Conservation (phyloP, 2,329 filamentous ascomycete genomes). For the Penicillium sp. region DNA sequence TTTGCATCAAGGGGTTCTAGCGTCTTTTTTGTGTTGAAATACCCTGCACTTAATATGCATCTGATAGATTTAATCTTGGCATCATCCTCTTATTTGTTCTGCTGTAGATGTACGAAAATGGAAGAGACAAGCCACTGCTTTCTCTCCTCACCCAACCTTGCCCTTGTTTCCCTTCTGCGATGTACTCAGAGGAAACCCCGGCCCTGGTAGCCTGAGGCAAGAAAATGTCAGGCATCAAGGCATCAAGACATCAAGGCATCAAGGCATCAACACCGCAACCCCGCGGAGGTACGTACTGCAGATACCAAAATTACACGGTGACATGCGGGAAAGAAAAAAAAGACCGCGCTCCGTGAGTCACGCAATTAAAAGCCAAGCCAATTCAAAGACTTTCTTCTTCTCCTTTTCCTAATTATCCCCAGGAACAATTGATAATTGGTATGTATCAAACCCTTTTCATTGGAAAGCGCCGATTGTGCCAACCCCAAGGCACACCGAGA, state of each 20-base stretch:
- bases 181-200: background rate
- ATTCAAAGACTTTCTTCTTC: background rate
- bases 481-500: constrained; percentile 14
- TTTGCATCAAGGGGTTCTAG: constrained; percentile 7
- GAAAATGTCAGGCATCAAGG: background rate
- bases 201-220: constrained; percentile 5
- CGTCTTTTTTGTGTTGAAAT: constrained; percentile 8
- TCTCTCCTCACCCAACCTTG: no score
- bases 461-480: background rate
- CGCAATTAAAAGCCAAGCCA: constrained; percentile 9
- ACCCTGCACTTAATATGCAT: constrained; percentile 11
- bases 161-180: no score
- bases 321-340: constrained; percentile 10
- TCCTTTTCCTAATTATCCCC: background rate
- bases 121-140: no score
- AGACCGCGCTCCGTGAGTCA: constrained; percentile 10
- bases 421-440: constrained; percentile 3
- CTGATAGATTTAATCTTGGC: constrained; percentile 5
- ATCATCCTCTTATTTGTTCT: background rate
- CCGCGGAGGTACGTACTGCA: constrained; percentile 8
- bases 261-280: background rate
- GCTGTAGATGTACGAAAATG: background rate
- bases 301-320: constrained; percentile 10
- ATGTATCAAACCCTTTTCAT: background rate
- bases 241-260: background rate